Conservation (phyloP, 1,284 basidiomycete genomes). For the Marasmius tenuissimus region DNA sequence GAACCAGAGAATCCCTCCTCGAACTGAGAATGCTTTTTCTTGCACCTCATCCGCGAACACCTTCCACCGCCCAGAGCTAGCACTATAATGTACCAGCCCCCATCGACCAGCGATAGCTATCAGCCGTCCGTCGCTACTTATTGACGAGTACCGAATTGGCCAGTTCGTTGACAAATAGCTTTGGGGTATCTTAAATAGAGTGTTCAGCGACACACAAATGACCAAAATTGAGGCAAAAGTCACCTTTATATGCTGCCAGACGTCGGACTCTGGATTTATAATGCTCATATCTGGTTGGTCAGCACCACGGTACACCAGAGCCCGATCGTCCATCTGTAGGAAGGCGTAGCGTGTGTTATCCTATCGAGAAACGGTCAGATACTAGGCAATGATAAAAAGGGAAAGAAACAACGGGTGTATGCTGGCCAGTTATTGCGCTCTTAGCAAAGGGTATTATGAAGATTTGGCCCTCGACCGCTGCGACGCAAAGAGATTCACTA, state of each 20-base stretch:
- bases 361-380: slow-evolving; percentile 33
- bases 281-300: slow-evolving; percentile 98
- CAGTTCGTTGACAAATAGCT: slow-evolving; percentile 89
- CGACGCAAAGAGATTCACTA: neutral
- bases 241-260: slow-evolving; percentile 95
- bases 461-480: slow-evolving; percentile 68
- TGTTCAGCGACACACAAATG: slow-evolving; percentile 5
- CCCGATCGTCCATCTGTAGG: slow-evolving; percentile 92
- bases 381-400: neutral
- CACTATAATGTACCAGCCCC: slow-evolving; percentile 93
- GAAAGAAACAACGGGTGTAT: slow-evolving; percentile 69
- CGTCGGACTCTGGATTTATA: slow-evolving; percentile 98
- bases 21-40: slow-evolving; percentile 86
- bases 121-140: slow-evolving; percentile 89
- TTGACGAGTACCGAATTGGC: slow-evolving; percentile 92
- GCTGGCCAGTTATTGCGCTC: slow-evolving; percentile 89
- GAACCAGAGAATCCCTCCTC: slow-evolving; percentile 95
- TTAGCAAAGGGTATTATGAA: slow-evolving; percentile 93
- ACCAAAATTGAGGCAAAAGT: slow-evolving; percentile 9
- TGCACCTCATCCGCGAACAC: slow-evolving; percentile 83
- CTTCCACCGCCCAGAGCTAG: slow-evolving; percentile 95
- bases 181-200: slow-evolving; percentile 70
- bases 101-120: slow-evolving; percentile 92
- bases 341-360: slow-evolving; percentile 95
- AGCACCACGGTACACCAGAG: slow-evolving; percentile 93